Percentiles rank a stretch among this genome's conserved stretches.
Conservation (phyloP, 2,329 filamentous ascomycete species). For the Sclerotinia borealis region DNA sequence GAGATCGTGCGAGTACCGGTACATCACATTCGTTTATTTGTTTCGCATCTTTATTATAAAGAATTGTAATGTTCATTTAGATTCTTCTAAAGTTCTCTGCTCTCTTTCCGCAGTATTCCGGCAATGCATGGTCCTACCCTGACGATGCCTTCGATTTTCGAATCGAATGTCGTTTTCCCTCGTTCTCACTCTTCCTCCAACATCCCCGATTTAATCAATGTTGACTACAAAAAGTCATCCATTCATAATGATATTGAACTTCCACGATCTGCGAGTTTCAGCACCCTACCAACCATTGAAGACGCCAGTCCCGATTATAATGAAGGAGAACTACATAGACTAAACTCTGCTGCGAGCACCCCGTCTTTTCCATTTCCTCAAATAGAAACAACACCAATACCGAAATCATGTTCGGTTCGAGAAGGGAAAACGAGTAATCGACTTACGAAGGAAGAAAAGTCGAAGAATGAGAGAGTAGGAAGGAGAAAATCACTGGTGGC, state of each 20-base stretch:
- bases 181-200: slow-evolving; percentile 33
- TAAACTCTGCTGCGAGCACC: slow-evolving; percentile 16
- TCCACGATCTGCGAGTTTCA: slow-evolving; percentile 53
- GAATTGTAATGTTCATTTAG: slow-evolving; percentile 10
- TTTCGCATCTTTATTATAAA: background rate
- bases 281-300: slow-evolving; percentile 41
- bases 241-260: slow-evolving; percentile 31
- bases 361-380: slow-evolving; percentile 10
- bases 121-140: slow-evolving; percentile 29
- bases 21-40: background rate
- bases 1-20: slow-evolving; percentile 7
- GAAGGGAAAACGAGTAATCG: slow-evolving; percentile 18
- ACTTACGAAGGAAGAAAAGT: slow-evolving; percentile 25
- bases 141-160: slow-evolving; percentile 29
- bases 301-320: slow-evolving; percentile 13
- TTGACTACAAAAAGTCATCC: slow-evolving; percentile 25
- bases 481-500: slow-evolving; percentile 32
- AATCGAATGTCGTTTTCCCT: slow-evolving; percentile 26
- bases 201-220: slow-evolving; percentile 26
- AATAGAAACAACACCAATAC: slow-evolving; percentile 1
- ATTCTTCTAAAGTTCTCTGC: slow-evolving; percentile 10
- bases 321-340: slow-evolving; percentile 20
- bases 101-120: slow-evolving; percentile 20
- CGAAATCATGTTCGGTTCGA: slow-evolving; percentile 13
- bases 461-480: slow-evolving; percentile 27